Evolutionary conservation across 192 early-diverging fungal species (phyloP), one percentile per base, ranked within the genome.

Genomic region (Gamsiella multidivaricata): DNA sequence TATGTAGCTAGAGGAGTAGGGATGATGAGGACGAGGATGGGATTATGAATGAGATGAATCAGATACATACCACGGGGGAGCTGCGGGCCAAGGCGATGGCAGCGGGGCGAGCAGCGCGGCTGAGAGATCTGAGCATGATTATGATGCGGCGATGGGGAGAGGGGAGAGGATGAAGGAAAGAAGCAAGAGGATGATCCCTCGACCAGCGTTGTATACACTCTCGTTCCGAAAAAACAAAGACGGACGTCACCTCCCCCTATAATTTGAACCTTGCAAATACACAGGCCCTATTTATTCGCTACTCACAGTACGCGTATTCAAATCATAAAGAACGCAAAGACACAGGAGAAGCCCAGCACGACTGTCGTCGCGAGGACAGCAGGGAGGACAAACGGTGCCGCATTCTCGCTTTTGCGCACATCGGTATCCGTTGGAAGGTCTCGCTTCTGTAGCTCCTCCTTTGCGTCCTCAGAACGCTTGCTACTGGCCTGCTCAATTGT

Each of bases 121-220:
- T 76, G 68, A 85, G 70, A 80, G 83, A 83, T 78, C 84, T 79
- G 62, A 85, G 74, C 84, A 85, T 85, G 68, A 75, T 70, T 51
- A 62, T 79, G 62, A 63, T 79, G 58, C 36, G 65, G 66, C 37
- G 66, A 54, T 31, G 33, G 59, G 73, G 49, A 54, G 49, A 53
- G 62, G 50, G 53, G 54, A 60, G 57, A 60, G 51, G 26, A 52
- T 37, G 49, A 52, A 51, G 45, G 67, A 61, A 60, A 36, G 42
- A 61, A 47, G 43, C 34, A 26, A 61, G 42, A 47, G 18, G 29
- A 61, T n/a, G 54, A 36, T 20, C 52, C 29, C 17, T 23, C 5
- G n/a, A n/a, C n/a, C n/a, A n/a, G n/a, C n/a, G n/a, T 54, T 11
- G 11, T 28, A 29, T 54, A 11, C 8, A 29, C 52, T 28, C 37